Evolutionary conservation across 345 rosid genomes (phyloP).

Genomic region (Citrus unshiu): DNA sequence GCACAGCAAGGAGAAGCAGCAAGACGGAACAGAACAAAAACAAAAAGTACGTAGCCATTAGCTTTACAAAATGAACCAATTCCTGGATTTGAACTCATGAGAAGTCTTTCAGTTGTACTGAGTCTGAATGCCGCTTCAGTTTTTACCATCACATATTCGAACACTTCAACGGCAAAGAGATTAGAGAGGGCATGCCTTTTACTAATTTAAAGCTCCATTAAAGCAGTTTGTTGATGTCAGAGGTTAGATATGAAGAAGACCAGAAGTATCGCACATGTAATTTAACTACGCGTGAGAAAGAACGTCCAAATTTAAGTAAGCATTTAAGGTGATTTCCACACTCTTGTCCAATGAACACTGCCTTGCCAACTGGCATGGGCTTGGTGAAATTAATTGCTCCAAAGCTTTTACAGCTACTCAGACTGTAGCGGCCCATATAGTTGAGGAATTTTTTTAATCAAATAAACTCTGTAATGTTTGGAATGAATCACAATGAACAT

Average conservation of each 20-base stretch:
- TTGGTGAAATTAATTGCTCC: neutral
- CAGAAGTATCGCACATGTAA: neutral
- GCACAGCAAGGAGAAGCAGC: constrained; percentile 28
- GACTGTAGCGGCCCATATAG: neutral
- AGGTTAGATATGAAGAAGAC: constrained; percentile 22
- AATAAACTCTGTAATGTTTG: neutral
- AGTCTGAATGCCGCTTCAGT: neutral
- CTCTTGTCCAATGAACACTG: neutral
- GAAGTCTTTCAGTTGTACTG: neutral
- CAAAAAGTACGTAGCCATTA: constrained; percentile 3
- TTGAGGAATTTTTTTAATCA: neutral
- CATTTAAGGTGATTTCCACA: constrained; percentile 3
- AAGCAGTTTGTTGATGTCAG: constrained; percentile 39
- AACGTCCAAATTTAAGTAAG: neutral
- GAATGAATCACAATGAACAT: neutral
- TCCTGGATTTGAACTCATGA: constrained; percentile 33
- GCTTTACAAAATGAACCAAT: neutral
- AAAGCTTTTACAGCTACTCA: neutral
- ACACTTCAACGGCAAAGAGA: neutral
- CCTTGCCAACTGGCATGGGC: neutral
- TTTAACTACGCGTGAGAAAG: neutral
- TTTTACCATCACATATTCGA: neutral
- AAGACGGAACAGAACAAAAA: constrained; percentile 19
- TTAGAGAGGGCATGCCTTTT: neutral
- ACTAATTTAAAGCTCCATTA: constrained; percentile 38